Evolutionary conservation across 108 stramenopile genomes (phyloP).

Genomic region (Skeletonema grethae): DNA sequence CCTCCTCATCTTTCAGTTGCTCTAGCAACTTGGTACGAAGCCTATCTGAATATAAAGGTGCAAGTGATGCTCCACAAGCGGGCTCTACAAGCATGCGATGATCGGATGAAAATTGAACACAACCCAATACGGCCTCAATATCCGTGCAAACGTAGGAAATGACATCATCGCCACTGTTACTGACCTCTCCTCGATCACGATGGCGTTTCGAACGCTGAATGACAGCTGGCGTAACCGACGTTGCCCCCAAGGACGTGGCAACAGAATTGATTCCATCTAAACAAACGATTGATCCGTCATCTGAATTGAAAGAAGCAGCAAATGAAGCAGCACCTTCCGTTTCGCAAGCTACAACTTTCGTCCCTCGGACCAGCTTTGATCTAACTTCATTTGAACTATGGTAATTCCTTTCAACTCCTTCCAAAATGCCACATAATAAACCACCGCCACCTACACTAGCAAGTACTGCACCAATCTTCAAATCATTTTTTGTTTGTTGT

Average conservation of each 20-base stretch:
- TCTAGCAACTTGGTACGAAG: constrained; percentile 50
- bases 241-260: constrained; percentile 88
- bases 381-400: constrained; percentile 8
- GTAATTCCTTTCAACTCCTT: constrained; percentile 71
- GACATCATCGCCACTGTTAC: constrained; percentile 42
- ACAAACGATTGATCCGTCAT: constrained; percentile 10
- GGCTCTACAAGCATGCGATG: constrained; percentile 92
- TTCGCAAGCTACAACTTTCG: constrained; percentile 83
- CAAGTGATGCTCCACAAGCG: constrained; percentile 90
- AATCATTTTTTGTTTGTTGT: not conserved
- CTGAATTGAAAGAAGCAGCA: constrained; percentile 46
- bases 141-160: constrained; percentile 75
- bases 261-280: constrained; percentile 72
- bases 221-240: constrained; percentile 75
- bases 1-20: constrained; percentile 31
- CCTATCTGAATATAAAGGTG: constrained; percentile 74
- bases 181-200: constrained; percentile 33
- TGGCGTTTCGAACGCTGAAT: constrained; percentile 61
- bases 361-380: constrained; percentile 31
- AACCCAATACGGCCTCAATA: constrained; percentile 81
- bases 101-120: constrained; percentile 72
- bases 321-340: constrained; percentile 90
- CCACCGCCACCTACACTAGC: constrained; percentile 93
- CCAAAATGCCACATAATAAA: constrained; percentile 77
- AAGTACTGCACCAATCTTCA: constrained; percentile 71